A percentile compares a stretch with the other conserved stretches of the same genome.
phyloP scores from a whole-genome alignment of 1,139 yeast species.

The Nakaseomyces sp. region DNA sequence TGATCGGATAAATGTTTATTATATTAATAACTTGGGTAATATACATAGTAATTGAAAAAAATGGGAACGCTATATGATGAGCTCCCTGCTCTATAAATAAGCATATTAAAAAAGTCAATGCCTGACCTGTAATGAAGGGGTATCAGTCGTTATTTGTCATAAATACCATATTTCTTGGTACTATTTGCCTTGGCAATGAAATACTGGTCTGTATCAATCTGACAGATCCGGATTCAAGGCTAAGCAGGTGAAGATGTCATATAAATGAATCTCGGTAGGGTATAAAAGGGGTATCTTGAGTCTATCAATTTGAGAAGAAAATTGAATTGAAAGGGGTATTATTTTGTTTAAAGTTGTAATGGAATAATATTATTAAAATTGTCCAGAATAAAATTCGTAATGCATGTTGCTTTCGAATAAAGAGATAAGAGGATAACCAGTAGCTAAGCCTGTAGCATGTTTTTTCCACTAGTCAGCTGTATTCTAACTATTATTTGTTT shows the following conservation, averaged over 20 bases:
- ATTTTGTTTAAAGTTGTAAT: not conserved
- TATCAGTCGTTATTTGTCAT: not conserved
- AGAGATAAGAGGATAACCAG: not conserved
- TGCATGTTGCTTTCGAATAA: not conserved
- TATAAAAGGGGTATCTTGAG: too few relatives aligned
- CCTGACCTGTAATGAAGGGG: not conserved
- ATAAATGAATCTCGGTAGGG: too few relatives aligned
- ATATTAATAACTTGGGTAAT: conserved; percentile 2
- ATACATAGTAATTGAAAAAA: not conserved
- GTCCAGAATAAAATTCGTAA: not conserved
- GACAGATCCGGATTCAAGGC: too few relatives aligned
- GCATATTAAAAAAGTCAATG: not conserved
- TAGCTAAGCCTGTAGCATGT: not conserved
- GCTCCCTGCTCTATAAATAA: conserved; percentile 3
- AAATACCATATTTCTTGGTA: not conserved
- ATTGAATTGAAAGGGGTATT: not conserved
- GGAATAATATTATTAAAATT: not conserved
- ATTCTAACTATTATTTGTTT: too few relatives aligned
- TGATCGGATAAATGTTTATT: not conserved
- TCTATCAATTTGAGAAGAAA: not conserved
- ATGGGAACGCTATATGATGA: not conserved
- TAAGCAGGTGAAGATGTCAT: too few relatives aligned
- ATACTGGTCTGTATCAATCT: too few relatives aligned
- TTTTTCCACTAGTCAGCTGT: too few relatives aligned
- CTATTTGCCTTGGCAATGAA: too few relatives aligned